A percentile compares a stretch with the other conserved stretches of the same genome.
Conservation (phyloP, 306 rosid genomes). For the Gastrolobium villosum region DNA sequence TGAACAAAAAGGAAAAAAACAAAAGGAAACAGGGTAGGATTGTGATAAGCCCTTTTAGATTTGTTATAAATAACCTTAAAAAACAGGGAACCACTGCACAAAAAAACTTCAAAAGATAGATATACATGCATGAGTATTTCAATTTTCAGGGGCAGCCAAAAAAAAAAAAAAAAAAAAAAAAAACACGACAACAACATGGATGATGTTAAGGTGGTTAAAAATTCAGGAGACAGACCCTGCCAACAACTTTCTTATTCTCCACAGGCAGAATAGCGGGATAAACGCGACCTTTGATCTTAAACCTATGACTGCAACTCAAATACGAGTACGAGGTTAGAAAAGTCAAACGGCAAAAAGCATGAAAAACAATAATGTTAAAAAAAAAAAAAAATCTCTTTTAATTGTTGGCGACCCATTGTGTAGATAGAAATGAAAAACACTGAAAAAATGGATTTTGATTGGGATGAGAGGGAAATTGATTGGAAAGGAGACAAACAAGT, state of each 20-base stretch:
- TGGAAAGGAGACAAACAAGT: slow-evolving; percentile 53
- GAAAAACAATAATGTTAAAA: not conserved
- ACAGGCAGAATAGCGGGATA: slow-evolving; percentile 95
- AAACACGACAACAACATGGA: not conserved
- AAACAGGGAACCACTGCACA: no score
- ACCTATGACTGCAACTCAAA: slow-evolving; percentile 68
- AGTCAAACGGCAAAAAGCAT: not conserved
- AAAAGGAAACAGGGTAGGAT: not conserved
- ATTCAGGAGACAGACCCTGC: slow-evolving; percentile 56
- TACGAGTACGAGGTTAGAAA: not conserved
- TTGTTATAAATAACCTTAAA: not conserved
- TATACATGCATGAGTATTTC: not conserved
- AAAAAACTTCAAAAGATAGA: no score
- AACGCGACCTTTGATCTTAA: slow-evolving; percentile 83
- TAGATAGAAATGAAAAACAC: not conserved
- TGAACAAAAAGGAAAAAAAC: slow-evolving; percentile 41
- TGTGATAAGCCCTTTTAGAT: not conserved
- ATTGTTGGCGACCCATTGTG: not conserved
- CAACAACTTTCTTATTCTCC: slow-evolving; percentile 59
- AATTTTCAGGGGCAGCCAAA: no score
- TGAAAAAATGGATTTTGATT: not conserved
- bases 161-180: no score
- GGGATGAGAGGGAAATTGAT: not conserved
- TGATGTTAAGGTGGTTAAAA: not conserved
- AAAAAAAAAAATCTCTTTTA: no score